Evolutionary conservation across 129 eudicot species (phyloP).

Genomic region (Glebionis coronaria): DNA sequence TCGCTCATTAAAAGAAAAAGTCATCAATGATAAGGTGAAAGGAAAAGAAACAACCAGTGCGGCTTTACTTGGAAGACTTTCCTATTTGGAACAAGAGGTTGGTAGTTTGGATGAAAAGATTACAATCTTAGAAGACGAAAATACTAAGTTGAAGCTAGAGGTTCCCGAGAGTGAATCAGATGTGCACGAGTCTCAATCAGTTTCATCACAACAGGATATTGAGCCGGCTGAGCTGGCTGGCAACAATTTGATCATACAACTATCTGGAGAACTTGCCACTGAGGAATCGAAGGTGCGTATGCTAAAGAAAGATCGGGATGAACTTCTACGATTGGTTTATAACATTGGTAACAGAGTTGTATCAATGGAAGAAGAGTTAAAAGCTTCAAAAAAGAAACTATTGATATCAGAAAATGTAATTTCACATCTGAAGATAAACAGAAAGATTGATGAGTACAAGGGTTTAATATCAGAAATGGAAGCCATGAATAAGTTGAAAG

Average conservation of each 20-base stretch:
- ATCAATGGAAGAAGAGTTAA: slow-evolving; percentile 34
- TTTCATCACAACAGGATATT: too few species aligned
- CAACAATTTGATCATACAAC: background rate
- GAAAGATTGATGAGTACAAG: slow-evolving; percentile 28
- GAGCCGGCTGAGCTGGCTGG: too few species aligned
- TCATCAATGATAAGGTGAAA: too few species aligned
- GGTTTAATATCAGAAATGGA: slow-evolving; percentile 35
- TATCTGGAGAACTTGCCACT: slow-evolving; percentile 22
- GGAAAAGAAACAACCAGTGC: too few species aligned
- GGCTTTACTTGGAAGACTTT: too few species aligned
- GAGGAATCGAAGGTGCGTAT: slow-evolving; percentile 43
- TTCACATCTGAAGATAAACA: slow-evolving; percentile 29
- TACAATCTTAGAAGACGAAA: too few species aligned
- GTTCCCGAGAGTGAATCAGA: too few species aligned
- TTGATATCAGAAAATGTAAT: slow-evolving; percentile 34
- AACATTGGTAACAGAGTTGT: slow-evolving; percentile 18
- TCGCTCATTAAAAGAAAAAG: too few species aligned
- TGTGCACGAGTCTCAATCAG: too few species aligned
- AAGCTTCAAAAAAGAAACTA: slow-evolving; percentile 35
- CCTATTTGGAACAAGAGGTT: too few species aligned
- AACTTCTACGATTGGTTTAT: slow-evolving; percentile 29
- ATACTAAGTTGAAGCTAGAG: too few species aligned
- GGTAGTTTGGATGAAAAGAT: too few species aligned
- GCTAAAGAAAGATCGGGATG: slow-evolving; percentile 47
- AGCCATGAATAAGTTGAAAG: slow-evolving; percentile 34